Conservation (phyloP, 768 basidiomycete genomes). For the Kwoniella botswanensis region DNA sequence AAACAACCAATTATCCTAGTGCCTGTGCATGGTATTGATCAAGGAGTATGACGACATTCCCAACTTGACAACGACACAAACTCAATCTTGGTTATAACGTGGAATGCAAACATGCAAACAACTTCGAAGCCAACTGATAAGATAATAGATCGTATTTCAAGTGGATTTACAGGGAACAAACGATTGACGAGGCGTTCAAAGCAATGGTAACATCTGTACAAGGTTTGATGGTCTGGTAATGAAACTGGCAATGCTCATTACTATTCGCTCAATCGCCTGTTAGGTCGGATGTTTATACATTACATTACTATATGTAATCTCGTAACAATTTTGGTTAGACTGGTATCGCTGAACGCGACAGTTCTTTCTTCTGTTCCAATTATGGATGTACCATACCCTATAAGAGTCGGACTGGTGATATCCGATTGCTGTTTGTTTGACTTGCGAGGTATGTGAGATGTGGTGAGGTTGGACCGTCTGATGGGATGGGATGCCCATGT, state of each 20-base stretch:
- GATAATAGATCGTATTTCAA: not conserved
- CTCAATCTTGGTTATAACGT: too few species aligned
- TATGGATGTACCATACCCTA: not conserved
- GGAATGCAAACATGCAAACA: too few species aligned
- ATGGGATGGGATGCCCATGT: not conserved
- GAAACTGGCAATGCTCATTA: not conserved
- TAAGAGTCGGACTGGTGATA: conserved; percentile 5
- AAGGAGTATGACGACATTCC: not conserved
- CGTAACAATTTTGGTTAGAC: not conserved
- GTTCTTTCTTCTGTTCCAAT: too few species aligned
- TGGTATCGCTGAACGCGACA: not conserved
- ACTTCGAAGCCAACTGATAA: conserved; percentile 6
- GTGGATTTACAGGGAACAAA: not conserved
- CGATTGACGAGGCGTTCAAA: not conserved
- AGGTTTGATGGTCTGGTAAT: not conserved
- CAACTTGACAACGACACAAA: too few species aligned
- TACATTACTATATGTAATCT: not conserved
- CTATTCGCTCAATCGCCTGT: not conserved
- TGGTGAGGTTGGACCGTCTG: not conserved
- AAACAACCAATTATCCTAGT: not conserved
- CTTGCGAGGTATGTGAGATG: not conserved
- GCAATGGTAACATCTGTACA: too few species aligned
- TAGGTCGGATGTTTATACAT: not conserved
- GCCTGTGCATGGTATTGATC: not conserved
- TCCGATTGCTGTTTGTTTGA: not conserved